A percentile compares a stretch with the other conserved stretches of the same genome.
Conservation (phyloP, 805 yeast genomes). For the Wickerhamiella australiensis region DNA sequence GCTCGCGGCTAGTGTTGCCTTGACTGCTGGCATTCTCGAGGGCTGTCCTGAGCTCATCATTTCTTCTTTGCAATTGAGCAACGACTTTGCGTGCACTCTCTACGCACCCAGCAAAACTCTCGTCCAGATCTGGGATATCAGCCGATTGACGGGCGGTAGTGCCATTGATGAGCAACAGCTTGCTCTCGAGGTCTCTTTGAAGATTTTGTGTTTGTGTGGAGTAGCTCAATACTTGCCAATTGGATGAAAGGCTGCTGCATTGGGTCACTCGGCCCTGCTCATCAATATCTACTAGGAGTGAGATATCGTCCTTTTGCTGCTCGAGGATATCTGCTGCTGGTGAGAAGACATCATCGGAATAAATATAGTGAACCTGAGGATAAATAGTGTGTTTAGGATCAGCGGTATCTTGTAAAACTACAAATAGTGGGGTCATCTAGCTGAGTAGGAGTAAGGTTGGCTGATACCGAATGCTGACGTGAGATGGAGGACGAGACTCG, state of each 20-base stretch:
- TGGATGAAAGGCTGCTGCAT: conserved; percentile 29
- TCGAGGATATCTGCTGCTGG: conserved; percentile 28
- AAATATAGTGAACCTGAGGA: conserved; percentile 31
- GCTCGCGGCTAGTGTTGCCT: not conserved
- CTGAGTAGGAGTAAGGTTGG: not conserved
- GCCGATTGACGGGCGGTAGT: conserved; percentile 17
- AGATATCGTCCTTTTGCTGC: conserved; percentile 24
- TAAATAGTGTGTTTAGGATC: conserved; percentile 21
- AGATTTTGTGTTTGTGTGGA: conserved; percentile 18
- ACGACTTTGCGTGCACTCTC: conserved; percentile 14
- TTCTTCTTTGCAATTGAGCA: conserved; percentile 18
- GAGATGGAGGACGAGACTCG: too few relatives aligned
- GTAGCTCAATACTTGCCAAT: conserved; percentile 29
- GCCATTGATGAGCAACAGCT: conserved; percentile 17
- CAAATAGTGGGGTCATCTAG: conserved; percentile 13
- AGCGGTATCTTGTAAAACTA: conserved; percentile 18
- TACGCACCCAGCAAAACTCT: conserved; percentile 15
- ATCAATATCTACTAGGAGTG: conserved; percentile 30
- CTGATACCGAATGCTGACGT: too few relatives aligned
- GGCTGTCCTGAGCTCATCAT: conserved; percentile 15
- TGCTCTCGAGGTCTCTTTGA: conserved; percentile 14
- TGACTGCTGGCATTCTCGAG: conserved; percentile 11
- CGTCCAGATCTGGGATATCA: conserved; percentile 18
- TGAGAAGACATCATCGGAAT: conserved; percentile 28
- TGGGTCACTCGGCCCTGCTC: conserved; percentile 25